A percentile compares a stretch with the other conserved stretches of the same genome.
phyloP scores from a whole-genome alignment of 1,139 yeast genomes.

The Saccharomyces hybrid region DNA sequence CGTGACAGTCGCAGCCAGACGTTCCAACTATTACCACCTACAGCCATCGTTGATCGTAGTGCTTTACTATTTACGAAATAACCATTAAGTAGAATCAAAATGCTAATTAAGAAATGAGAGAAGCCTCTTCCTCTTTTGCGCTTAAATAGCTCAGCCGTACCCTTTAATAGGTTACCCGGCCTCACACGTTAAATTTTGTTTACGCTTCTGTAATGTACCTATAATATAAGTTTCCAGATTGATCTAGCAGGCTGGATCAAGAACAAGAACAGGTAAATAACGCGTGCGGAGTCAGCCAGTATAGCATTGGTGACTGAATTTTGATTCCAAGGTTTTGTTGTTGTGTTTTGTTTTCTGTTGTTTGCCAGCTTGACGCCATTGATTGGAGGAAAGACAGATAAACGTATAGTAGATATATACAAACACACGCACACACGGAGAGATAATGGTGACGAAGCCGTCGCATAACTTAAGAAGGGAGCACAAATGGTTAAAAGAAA shows the following conservation, averaged over 20 bases:
- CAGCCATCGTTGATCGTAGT: not conserved
- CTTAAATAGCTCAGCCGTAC: not conserved
- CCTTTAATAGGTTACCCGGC: not conserved
- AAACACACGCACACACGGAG: not conserved
- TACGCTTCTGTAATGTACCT: not conserved
- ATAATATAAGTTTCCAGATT: not conserved
- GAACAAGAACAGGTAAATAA: not conserved
- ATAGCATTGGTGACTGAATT: not conserved
- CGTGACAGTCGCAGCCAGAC: not conserved
- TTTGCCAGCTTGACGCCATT: not conserved
- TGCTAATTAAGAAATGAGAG: not conserved
- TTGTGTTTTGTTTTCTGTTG: not conserved
- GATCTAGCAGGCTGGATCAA: not conserved
- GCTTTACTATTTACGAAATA: not conserved
- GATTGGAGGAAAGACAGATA: not conserved
- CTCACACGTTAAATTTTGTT: not conserved
- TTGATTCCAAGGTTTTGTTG: not conserved
- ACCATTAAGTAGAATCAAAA: not conserved
- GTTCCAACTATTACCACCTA: not conserved
- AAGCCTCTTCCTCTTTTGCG: not conserved
- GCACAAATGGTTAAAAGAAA: constrained; percentile 28
- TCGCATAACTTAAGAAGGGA: constrained; percentile 29
- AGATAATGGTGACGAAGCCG: constrained; percentile 24
- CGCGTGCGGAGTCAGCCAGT: not conserved
- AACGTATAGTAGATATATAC: not conserved